Percentiles rank a stretch among this genome's conserved stretches.
Evolutionary conservation across 768 basidiomycete species (phyloP).

Genomic region (Rhodotorula sphaerocarpa): DNA sequence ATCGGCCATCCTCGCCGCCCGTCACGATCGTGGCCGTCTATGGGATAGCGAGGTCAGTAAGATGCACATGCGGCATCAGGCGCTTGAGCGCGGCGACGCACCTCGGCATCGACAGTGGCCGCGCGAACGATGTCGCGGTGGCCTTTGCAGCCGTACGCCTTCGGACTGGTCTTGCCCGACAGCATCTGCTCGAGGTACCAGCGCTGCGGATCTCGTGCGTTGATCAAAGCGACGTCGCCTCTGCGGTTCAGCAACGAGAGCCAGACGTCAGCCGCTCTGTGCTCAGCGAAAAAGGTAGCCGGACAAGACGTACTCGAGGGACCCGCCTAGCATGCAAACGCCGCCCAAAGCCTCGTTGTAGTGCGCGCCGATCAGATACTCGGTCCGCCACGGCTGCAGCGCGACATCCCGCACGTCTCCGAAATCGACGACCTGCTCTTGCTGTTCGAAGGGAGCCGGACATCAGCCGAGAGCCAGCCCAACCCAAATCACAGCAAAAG

Average conservation of each 20-base stretch:
- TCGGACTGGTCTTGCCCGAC: constrained; percentile 14
- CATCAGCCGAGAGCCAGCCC: background rate
- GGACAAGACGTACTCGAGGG: constrained; percentile 29
- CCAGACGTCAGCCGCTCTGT: too few species aligned
- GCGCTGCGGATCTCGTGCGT: constrained; percentile 12
- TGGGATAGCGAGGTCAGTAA: too few species aligned
- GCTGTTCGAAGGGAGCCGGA: background rate
- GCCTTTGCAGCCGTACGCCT: constrained; percentile 18
- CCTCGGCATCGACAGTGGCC: constrained; percentile 25
- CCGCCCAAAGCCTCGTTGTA: constrained; percentile 31
- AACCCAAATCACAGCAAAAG: background rate
- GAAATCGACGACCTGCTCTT: constrained; percentile 29
- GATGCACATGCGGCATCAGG: background rate
- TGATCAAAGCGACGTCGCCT: constrained; percentile 35
- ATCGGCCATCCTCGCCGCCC: constrained; percentile 37
- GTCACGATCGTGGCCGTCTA: constrained; percentile 33
- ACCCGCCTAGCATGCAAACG: constrained; percentile 32
- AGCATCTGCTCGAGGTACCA: constrained; percentile 36
- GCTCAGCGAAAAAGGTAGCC: background rate
- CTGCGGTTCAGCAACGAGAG: background rate
- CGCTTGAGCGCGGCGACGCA: background rate
- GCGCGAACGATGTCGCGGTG: constrained; percentile 38
- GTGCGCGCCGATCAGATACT: constrained; percentile 35
- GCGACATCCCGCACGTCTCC: constrained; percentile 38
- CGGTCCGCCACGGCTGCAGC: constrained; percentile 35